Evolutionary conservation across 352 stramenopile genomes (phyloP), one percentile per base, ranked within the genome.

Genomic region (Phytophthora constricta): DNA sequence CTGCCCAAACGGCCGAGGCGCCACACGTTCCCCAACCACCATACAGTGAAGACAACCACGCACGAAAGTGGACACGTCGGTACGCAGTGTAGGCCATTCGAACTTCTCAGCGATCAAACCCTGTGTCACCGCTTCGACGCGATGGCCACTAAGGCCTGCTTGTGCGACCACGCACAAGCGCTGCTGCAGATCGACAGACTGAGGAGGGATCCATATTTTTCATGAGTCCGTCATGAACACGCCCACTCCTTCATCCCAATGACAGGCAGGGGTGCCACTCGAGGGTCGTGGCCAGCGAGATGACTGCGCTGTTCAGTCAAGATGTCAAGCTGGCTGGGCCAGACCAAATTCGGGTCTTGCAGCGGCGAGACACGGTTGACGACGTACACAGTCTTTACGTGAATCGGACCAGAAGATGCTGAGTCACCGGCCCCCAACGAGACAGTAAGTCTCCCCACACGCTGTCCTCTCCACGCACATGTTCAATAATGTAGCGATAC

Each of bases 81-180:
- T 5, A 2, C 0, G 25, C 1, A 72, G 33, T 9, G 50, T 68
- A 0, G 5, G 1, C 65, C 66, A 82, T 0, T 10, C 22, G 33
- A 79, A 69, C 20, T 39, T 0, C 0, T 52, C 26, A 1, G 25
- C 26, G 0, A 77, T 25, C 2, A 53, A 56, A 1, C 49, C 2
- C 0, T 46, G 3, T 1, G 70, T 81, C 0, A 65, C 39, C 9
- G 5, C 27, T 0, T 53, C 33, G 31, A 37, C 71, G 17, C 60
- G 67, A 26, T 80, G 68, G 2, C 68, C 67, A 1, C 19, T 49
- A 1, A 51, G 46, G 1, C 58, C 74, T 1, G 63, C 70, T 45
- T 78, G 67, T 0, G 58, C 70, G 0, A 82, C 20, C 0, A 82
- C 57, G 27, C 66, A 70, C 0, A 75, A 25, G 3, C 70, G 54